A percentile compares a stretch with the other conserved stretches of the same genome.
These are phyloP conservation scores for Phlegmacium glaucopus DNA, from an alignment of 768 basidiomycete genomes.

Conservation along the genomic window DNA sequence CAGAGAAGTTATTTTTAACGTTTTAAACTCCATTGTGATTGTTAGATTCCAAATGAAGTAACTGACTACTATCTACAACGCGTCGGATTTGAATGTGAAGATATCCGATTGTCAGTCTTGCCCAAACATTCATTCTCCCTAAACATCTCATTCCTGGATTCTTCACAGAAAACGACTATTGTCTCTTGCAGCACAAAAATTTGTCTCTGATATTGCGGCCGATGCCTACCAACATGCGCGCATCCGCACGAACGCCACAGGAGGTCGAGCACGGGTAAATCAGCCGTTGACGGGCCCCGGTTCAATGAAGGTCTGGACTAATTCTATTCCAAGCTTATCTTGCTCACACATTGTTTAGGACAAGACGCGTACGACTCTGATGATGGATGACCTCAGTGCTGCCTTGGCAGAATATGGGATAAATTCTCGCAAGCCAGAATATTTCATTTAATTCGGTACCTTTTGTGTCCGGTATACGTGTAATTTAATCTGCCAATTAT, in stretches of 20 bases:
- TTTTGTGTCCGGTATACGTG: no score
- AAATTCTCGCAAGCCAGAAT: slow-evolving; percentile 90
- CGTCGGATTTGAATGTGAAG: slow-evolving; percentile 94
- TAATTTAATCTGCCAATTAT: no score
- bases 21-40: neutral
- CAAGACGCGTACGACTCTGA: slow-evolving; percentile 89
- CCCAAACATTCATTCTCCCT: no score
- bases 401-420: slow-evolving; percentile 97
- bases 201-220: slow-evolving; percentile 93
- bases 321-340: neutral
- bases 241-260: slow-evolving; percentile 83
- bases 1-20: neutral
- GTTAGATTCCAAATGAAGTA: slow-evolving; percentile 93
- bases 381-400: slow-evolving; percentile 94
- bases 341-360: slow-evolving; percentile 44
- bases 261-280: slow-evolving; percentile 65
- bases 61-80: slow-evolving; percentile 96
- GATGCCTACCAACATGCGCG: slow-evolving; percentile 98
- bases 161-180: slow-evolving; percentile 85
- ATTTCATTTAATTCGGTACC: slow-evolving; percentile 85
- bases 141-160: neutral
- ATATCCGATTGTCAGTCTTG: slow-evolving; percentile 71
- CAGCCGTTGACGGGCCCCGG: slow-evolving; percentile 55
- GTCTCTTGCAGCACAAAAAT: slow-evolving; percentile 95
- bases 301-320: slow-evolving; percentile 48